Conservation (phyloP, 192 early-diverging fungal species). For the Backusella macrospora region DNA sequence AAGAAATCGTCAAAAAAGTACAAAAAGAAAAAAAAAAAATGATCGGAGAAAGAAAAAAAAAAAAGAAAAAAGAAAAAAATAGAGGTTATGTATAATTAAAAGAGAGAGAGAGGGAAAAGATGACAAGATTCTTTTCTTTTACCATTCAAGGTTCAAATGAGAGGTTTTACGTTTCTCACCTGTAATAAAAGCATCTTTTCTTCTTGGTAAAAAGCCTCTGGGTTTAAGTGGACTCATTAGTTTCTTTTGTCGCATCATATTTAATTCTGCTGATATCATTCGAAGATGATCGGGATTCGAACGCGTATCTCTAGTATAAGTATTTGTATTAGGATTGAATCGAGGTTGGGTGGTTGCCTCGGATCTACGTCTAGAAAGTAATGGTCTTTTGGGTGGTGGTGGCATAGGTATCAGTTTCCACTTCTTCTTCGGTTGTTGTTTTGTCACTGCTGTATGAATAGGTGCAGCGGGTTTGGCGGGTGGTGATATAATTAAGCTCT, state of each 20-base stretch:
- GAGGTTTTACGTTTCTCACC: conserved; percentile 15
- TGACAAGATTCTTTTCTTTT: background rate
- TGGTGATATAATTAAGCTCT: conserved; percentile 20
- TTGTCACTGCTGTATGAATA: background rate
- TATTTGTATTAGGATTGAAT: conserved; percentile 39
- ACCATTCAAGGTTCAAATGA: background rate
- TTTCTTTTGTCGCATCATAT: conserved; percentile 58
- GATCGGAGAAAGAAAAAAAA: background rate
- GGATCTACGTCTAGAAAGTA: conserved; percentile 27
- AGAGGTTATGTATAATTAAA: background rate
- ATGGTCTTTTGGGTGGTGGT: conserved; percentile 19
- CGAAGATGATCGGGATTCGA: conserved; percentile 55
- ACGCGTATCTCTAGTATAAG: conserved; percentile 50
- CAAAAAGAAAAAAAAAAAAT: background rate
- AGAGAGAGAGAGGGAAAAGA: background rate
- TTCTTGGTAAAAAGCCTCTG: conserved; percentile 39
- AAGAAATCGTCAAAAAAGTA: background rate
- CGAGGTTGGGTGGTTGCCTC: conserved; percentile 43
- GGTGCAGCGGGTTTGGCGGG: background rate
- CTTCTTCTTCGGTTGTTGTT: background rate
- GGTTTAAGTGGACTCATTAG: conserved; percentile 53
- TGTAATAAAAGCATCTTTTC: conserved; percentile 33
- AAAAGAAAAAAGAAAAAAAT: conserved; percentile 2
- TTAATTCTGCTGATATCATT: conserved; percentile 60
- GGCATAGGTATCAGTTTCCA: conserved; percentile 39